These are phyloP conservation scores for Dissoconium aciculare DNA, from an alignment of 2,329 filamentous ascomycete species.

Conservation along the genomic window DNA sequence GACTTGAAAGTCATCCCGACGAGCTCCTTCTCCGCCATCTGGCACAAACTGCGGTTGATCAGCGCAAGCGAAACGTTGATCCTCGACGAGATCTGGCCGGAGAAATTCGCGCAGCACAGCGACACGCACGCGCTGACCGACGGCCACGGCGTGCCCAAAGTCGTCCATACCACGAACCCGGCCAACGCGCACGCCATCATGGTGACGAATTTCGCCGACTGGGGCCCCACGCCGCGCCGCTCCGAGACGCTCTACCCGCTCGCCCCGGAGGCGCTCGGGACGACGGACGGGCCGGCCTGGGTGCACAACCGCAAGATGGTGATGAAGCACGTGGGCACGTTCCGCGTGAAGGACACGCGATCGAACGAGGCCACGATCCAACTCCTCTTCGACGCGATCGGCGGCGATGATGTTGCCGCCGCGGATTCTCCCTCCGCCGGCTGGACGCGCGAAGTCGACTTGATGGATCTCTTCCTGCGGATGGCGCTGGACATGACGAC, in stretches of 20 bases:
- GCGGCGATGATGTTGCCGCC: constrained; percentile 3
- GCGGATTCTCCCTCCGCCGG: too few species aligned
- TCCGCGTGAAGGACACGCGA: constrained; percentile 10
- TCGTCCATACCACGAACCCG: constrained; percentile 12
- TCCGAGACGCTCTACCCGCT: constrained; percentile 11
- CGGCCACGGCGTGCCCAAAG: constrained; percentile 7
- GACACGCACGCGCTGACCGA: constrained; percentile 10
- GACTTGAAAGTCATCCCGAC: too few species aligned
- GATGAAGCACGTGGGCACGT: constrained; percentile 10
- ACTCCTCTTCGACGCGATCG: constrained; percentile 11
- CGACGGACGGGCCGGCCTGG: constrained; percentile 11
- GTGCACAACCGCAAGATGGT: constrained; percentile 12
- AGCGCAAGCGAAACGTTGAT: constrained; percentile 8
- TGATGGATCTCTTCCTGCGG: constrained; percentile 21
- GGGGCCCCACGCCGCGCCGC: constrained; percentile 9
- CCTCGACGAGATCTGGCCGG: constrained; percentile 11
- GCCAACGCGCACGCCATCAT: constrained; percentile 11
- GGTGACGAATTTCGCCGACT: constrained; percentile 6
- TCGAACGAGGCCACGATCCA: constrained; percentile 9
- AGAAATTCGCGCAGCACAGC: constrained; percentile 10
- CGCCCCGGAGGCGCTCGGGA: constrained; percentile 11
- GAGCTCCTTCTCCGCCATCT: too few species aligned
- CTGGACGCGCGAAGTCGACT: constrained; percentile 16
- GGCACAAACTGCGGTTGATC: constrained; percentile 11
- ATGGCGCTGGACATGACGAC: constrained; percentile 26